Conservation (phyloP, 495 filamentous ascomycete genomes). For the Xylaria castorea region DNA sequence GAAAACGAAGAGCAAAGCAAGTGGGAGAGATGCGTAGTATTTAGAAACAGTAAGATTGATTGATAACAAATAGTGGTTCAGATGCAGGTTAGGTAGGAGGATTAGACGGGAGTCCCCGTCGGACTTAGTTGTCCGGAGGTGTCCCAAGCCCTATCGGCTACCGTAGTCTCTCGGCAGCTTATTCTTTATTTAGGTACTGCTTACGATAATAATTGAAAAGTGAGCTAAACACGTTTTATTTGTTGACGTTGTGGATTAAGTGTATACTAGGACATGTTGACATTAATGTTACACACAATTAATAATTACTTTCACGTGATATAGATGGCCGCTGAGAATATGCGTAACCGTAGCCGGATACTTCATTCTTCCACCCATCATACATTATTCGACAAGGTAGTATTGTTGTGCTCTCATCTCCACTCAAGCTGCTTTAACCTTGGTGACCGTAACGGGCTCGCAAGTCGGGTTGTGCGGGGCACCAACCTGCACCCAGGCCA, state of each 20-base stretch:
- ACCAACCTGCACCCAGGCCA: conserved; percentile 56
- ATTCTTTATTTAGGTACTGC: background rate
- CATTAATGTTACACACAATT: background rate
- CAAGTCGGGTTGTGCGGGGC: conserved; percentile 64
- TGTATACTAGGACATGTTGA: too few species aligned
- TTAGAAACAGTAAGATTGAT: conserved; percentile 5
- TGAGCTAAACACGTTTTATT: background rate
- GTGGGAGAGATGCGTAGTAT: background rate
- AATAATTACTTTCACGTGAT: conserved; percentile 15
- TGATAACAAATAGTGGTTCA: background rate
- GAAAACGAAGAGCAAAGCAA: background rate
- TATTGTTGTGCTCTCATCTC: background rate
- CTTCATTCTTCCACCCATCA: background rate
- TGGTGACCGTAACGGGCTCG: conserved; percentile 52
- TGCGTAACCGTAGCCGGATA: background rate
- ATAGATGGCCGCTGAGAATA: background rate
- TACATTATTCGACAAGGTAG: background rate
- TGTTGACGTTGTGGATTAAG: background rate
- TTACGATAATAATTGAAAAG: background rate
- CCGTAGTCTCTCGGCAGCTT: background rate
- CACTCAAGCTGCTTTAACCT: conserved; percentile 12
- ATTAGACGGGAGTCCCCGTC: background rate
- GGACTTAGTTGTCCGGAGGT: background rate
- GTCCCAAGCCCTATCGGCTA: background rate
- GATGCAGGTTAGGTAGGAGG: background rate